These are phyloP conservation scores for Dioscorea cayenensis DNA, from an alignment of 116 monocot genomes.

Conservation along the genomic window DNA sequence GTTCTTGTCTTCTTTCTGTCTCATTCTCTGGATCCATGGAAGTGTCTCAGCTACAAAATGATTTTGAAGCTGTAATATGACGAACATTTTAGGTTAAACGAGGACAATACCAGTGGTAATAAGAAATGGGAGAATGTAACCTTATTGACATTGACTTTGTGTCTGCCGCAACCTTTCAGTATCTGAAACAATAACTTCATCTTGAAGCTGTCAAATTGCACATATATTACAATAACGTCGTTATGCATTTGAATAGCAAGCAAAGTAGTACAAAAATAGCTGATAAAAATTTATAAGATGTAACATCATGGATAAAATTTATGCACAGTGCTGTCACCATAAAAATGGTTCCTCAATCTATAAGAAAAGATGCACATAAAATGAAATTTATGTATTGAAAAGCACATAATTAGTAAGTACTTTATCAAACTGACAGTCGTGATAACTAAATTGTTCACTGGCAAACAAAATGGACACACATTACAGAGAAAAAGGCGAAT, in stretches of 20 bases:
- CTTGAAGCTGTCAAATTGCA: conserved; percentile 74
- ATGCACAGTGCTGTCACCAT: no score
- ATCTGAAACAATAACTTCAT: conserved; percentile 87
- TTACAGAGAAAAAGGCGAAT: no score
- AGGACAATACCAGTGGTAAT: not conserved
- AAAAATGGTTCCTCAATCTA: no score
- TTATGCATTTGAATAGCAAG: not conserved
- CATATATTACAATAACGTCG: not conserved
- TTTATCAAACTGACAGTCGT: no score
- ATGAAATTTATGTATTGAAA: no score
- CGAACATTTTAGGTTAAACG: conserved; percentile 5
- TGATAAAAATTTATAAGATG: not conserved
- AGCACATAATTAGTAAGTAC: no score
- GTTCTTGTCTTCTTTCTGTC: conserved; percentile 69
- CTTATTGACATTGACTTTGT: conserved; percentile 85
- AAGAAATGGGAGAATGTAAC: conserved; percentile 21
- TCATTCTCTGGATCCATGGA: conserved; percentile 71
- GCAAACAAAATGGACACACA: no score
- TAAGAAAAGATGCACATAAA: no score
- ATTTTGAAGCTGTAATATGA: conserved; percentile 64
- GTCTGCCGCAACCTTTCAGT: conserved; percentile 66
- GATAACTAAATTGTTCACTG: no score
- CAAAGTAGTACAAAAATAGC: not conserved
- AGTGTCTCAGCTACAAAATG: conserved; percentile 79
- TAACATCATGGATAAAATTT: not conserved